Base-by-base conservation (phyloP, 2,329 filamentous ascomycete species). In the Ramularia collo-cygni region DNA sequence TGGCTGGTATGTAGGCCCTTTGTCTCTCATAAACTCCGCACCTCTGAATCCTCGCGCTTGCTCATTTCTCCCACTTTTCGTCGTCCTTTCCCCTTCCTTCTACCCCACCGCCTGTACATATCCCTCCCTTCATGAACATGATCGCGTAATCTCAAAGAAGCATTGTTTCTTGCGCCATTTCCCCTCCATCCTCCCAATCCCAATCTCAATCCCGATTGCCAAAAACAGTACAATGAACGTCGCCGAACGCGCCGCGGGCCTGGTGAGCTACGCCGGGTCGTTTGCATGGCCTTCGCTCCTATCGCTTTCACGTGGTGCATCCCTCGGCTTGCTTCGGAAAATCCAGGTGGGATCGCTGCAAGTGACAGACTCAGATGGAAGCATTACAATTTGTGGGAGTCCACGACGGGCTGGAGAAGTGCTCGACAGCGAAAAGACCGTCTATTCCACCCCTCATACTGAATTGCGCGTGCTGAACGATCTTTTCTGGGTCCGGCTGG, bases 401-500 rank as follows among this genome's bases (percentile, higher is more conserved):
- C 50, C 54, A 6, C 40, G 37, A 36, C 34, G 47, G 38, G 42
- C 46, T 17, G 37, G 37, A 28, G 50, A 71, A 53, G 50, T 72
- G 15, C 21, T 10, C 6, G 60, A 63, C 8, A 37, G 32, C 16
- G 59, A 60, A 31, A 64, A 65, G 34, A 64, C 42, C 2, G 57
- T 62, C 30, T 55, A 62, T 46, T 50, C 54, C n/a, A 52, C 53
- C 19, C 69, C 68, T 16, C 64, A 66, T 26, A 70, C 77, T 3
- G 72, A 79, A 50, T 62, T 85, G 24, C 67, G 72, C 9, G 71
- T 85, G 7, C 73, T 75, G 55, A 75, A 75, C 52, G 79, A 84
- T 47, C 69, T 77, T 19, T 85, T 85, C 57, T 86, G 81, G 81
- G 71, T 83, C 54, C 72, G 81, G 28, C 61, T 84, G 37, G 70